phyloP scores from a whole-genome alignment of 1,284 basidiomycete genomes.

The Somion occarium region DNA sequence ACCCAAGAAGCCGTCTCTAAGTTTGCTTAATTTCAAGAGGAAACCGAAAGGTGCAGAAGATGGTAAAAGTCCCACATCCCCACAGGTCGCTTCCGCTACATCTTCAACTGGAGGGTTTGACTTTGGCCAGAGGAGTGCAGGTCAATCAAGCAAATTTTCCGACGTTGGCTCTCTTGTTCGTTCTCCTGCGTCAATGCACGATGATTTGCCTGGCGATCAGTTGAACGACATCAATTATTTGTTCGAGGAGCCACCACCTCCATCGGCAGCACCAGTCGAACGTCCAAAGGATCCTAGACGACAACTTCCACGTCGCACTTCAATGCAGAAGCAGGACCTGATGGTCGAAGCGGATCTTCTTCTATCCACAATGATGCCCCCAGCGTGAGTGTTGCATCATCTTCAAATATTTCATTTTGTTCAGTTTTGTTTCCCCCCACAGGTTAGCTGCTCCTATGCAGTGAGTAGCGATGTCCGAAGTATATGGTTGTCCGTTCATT shows the following conservation, averaged over 20 bases:
- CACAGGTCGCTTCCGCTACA: not conserved
- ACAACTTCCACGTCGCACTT: not conserved
- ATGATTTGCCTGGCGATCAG: too few relatives aligned
- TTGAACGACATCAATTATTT: not conserved
- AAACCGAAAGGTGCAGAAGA: conserved; percentile 16
- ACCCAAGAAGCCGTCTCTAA: conserved; percentile 23
- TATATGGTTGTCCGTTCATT: not conserved
- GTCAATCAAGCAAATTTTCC: not conserved
- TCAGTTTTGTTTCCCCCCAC: not conserved
- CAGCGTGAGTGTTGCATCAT: conserved; percentile 8
- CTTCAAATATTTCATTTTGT: not conserved
- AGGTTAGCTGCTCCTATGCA: conserved; percentile 8
- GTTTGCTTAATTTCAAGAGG: conserved; percentile 42
- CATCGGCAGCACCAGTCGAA: not conserved
- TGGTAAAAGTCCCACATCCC: conserved; percentile 1
- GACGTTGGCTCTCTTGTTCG: conserved; percentile 2
- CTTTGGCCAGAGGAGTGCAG: not conserved
- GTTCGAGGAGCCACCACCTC: not conserved
- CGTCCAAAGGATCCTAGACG: not conserved
- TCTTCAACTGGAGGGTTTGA: not conserved
- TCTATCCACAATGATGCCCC: conserved; percentile 18
- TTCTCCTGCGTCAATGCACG: conserved; percentile 7
- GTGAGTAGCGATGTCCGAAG: conserved; percentile 1
- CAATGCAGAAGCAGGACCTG: not conserved
- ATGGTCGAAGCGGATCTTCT: conserved; percentile 28